Base-by-base conservation (phyloP, 768 basidiomycete genomes). In the Peribolospora kevripleyi region DNA sequence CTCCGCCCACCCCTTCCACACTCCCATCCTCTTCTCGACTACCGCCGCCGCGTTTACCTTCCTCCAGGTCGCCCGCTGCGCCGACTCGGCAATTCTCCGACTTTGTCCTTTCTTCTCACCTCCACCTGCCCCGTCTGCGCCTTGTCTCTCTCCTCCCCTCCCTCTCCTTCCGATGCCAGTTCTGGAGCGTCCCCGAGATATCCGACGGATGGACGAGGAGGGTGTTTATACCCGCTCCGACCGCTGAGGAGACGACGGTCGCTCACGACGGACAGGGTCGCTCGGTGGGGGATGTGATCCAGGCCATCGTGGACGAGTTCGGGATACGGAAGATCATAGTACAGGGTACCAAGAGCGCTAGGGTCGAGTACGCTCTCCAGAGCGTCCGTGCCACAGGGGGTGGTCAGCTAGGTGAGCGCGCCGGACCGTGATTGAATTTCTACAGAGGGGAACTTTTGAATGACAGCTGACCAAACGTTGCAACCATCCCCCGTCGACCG, bases 181-280 rank as follows among this genome's bases (percentile, higher is more conserved):
- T 84, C 65, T 65, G 73, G 47, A 76, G 81, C 48, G 75, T 86
- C 11, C 82, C 82, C 3, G 80, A 84, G 65, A 75, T 86, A 55
- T 74, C 79, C 52, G 84, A 86, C 61, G 79, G 73, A 2, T 84
- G 79, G 61, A 61, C 69, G 59, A 78, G 79, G 70, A 78, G 72
- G 52, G 59, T 76, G 46, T 87, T 78, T 66, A 70, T 85, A 25
- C 25, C 25, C 25, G 25, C 25, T 25, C 25, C 25, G 25, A 25
- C 25, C 54, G 75, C 80, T 4, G 72, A 73, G 54, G 68, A 66
- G 2, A 75, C 71, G 50, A 76, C 1, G 25, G 1, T 25, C 25
- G 25, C 25, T 25, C 25, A 25, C 25, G 25, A 25, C 25, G 25
- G 25, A 25, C 25, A 25, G 25, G 25, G 25, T 25, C 25, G 25